Conservation (phyloP, 2,329 filamentous ascomycete genomes). For the Aspergillus ruber region DNA sequence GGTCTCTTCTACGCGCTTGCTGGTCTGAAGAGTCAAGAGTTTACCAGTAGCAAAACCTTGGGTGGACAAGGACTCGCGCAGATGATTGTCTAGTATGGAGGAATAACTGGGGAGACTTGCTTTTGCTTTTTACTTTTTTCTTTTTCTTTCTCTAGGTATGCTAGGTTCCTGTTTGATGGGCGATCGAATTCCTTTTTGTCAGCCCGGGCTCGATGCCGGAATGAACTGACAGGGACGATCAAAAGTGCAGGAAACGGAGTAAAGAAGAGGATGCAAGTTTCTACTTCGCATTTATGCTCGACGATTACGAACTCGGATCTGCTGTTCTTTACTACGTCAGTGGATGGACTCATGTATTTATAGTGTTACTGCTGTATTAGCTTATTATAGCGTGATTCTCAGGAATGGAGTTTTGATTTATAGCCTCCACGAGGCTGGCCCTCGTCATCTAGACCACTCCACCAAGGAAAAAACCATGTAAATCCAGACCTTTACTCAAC, state of each 20-base stretch:
- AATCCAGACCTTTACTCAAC: not conserved
- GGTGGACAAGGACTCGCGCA: slow-evolving; percentile 90
- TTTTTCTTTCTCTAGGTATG: not conserved
- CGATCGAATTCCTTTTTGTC: not conserved
- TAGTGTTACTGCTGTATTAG: slow-evolving; percentile 4
- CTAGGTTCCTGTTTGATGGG: not conserved
- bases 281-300: slow-evolving; percentile 9
- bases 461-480: too few relatives aligned
- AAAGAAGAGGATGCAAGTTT: slow-evolving; percentile 5
- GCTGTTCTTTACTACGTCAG: slow-evolving; percentile 10
- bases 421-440: not conserved
- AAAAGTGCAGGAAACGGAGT: not conserved
- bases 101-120: not conserved
- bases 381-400: not conserved
- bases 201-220: not conserved
- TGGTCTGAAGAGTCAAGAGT: slow-evolving; percentile 40
- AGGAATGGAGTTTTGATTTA: slow-evolving; percentile 1
- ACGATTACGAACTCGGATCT: slow-evolving; percentile 18
- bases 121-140: not conserved
- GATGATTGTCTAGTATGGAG: slow-evolving; percentile 74
- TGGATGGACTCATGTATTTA: slow-evolving; percentile 14
- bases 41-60: slow-evolving; percentile 75
- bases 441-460: not conserved
- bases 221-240: not conserved
- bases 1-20: slow-evolving; percentile 64